Conservation (phyloP, 495 filamentous ascomycete species). For the Penicillium soppii region DNA sequence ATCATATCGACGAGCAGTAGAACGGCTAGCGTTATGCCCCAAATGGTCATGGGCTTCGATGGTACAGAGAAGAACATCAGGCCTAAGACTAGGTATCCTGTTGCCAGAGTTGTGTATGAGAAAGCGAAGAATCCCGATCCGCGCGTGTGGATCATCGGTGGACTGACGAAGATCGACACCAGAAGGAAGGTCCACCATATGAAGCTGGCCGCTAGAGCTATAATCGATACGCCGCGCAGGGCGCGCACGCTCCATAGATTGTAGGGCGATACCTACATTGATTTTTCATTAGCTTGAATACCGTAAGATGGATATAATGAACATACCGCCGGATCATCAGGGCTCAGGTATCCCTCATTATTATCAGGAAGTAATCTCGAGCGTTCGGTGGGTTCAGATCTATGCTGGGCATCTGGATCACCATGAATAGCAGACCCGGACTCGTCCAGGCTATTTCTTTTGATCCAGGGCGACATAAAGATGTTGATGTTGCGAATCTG, state of each 20-base stretch:
- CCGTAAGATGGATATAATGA: background rate
- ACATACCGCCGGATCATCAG: slow-evolving; percentile 90
- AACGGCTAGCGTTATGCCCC: slow-evolving; percentile 61
- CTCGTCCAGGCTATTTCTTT: slow-evolving; percentile 39
- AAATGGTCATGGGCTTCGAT: slow-evolving; percentile 70
- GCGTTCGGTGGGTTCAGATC: slow-evolving; percentile 60
- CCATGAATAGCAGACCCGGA: slow-evolving; percentile 17
- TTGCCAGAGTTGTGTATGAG: slow-evolving; percentile 69
- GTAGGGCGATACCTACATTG: slow-evolving; percentile 81
- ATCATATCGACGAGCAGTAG: slow-evolving; percentile 78
- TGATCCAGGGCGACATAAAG: slow-evolving; percentile 51
- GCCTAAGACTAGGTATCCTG: slow-evolving; percentile 70
- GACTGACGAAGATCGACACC: slow-evolving; percentile 82
- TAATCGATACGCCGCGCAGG: slow-evolving; percentile 68
- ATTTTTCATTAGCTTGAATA: background rate
- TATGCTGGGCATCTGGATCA: slow-evolving; percentile 12
- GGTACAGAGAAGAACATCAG: slow-evolving; percentile 85
- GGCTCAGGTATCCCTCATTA: slow-evolving; percentile 67
- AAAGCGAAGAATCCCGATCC: slow-evolving; percentile 92
- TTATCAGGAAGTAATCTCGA: slow-evolving; percentile 68
- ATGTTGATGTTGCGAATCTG: background rate
- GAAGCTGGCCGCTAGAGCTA: slow-evolving; percentile 72
- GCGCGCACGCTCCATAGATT: slow-evolving; percentile 89
- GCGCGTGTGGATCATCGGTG: slow-evolving; percentile 77
- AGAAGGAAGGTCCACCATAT: slow-evolving; percentile 89